Evolutionary conservation across 352 stramenopile species (phyloP), one percentile per base, ranked within the genome.

Genomic region (Nothophytophthora sp.): DNA sequence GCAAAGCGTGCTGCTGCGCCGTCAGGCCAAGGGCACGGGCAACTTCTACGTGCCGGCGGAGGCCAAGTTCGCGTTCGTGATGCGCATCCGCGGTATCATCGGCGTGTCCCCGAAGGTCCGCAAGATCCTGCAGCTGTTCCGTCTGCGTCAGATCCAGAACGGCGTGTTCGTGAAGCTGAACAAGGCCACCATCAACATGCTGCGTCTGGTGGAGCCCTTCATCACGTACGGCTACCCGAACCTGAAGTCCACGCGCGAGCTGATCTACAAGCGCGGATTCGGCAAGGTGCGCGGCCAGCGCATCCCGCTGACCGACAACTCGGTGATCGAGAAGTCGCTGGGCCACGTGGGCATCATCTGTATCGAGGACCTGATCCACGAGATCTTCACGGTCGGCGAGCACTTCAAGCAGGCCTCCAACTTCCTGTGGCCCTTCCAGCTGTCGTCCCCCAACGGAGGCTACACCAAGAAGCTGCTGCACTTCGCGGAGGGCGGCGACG

Each of bases 351-450:
- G 96, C 50, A 98, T 99, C 70, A 96, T 98, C 74, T 99, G 98
- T 88, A 93, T 98, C 58, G 97, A 99, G 51, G 97, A 99, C 77
- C 67, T 99, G 41, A 98, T 99, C 76, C 96, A 99, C 88, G 97
- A 99, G 77, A 96, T 99, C 60, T 98, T 90, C 92, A 99, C 97
- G 54, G 92, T 99, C 52, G 97, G 98, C 65, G 94, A 97, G 48
- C 70, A 99, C 90, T 99, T 99, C 93, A 99, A 99, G 90, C 65
- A 98, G 65, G 97, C 92, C 41, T 96, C 97, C 55, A 99, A 99
- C 95, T 99, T 99, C 81, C 86, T 99, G 53, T 99, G 97, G 97
- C 97, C 98, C 13, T 99, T 99, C 92, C 98, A 99, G 92, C 85
- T 99, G 29, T 98, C 95, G 63, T 97, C 90, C 41, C 96, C 97